Evolutionary conservation across 2,329 filamentous ascomycete species (phyloP), one percentile per base, ranked within the genome.

Genomic region (Mariannaea sp.): DNA sequence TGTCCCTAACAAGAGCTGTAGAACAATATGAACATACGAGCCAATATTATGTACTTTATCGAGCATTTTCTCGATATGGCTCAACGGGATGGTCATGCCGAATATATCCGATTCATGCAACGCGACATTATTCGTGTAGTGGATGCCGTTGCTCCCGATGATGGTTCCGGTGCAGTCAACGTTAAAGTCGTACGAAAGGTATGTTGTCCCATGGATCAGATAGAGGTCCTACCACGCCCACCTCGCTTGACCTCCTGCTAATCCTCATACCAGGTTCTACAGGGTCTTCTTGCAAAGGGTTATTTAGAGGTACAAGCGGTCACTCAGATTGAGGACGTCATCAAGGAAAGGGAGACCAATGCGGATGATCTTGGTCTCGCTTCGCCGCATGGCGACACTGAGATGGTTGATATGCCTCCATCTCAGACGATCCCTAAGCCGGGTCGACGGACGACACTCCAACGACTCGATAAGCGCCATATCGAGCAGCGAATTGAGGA

Each of bases 21-120:
- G 83, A 96, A 90, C 62, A 93, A 90, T 62, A 96, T 99, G 89
- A 99, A 99, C 74, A 96, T 88, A 45, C 83, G 93, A 56, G 95
- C 94, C 54, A 99, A 99, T 71, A 97, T 99, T 71, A 96, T 99
- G 89, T 99, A 96, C 75, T 99, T 99, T 73, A 88, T 99, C 68
- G 93, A 97, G 68, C 89, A 93, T 64, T 90, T 99, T 62, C 89
- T 95, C 69, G 93, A 97, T 69, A 81, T 91, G 74, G 89, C 91
- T 17, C 81, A 84, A 58, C 88, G 86, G 61, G 89, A 91, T 61
- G 83, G 85, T 58, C 86, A 94, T 64, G 75, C 82, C 47, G 87
- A 90, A 58, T 99, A 96, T 68, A 86, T 97, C 22, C 85, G 88
- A 45, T 97, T 97, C 91, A 90, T 99, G 75, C 90, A 96, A 73